These are phyloP conservation scores for Pancytospora philotis DNA, from an alignment of 371 early-diverging fungal species.

Conservation along the genomic window DNA sequence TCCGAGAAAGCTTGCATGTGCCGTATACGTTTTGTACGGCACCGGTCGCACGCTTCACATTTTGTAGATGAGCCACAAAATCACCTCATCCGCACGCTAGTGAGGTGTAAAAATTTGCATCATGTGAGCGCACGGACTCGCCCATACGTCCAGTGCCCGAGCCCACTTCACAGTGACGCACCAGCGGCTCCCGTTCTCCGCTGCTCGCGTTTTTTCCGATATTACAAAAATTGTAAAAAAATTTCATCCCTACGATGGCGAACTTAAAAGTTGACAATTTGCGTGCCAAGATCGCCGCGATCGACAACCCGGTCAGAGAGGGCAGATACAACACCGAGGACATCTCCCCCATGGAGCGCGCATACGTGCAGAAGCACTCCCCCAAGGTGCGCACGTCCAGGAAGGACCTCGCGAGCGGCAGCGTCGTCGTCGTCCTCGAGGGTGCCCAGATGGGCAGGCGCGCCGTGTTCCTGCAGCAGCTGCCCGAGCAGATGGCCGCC, in stretches of 20 bases:
- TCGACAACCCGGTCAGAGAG: constrained; percentile 17
- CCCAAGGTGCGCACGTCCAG: constrained; percentile 32
- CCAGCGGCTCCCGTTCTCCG: too few species aligned
- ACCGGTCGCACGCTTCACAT: too few species aligned
- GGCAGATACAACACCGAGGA: constrained; percentile 2
- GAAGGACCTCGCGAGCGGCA: constrained; percentile 45
- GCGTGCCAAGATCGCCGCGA: constrained; percentile 20
- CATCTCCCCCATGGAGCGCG: constrained; percentile 2
- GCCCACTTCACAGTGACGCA: too few species aligned
- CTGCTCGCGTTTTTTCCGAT: constrained; percentile 9
- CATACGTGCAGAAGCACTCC: constrained; percentile 22
- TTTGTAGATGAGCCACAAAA: too few species aligned
- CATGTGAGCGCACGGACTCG: too few species aligned
- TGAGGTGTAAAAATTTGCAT: too few species aligned
- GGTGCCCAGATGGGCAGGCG: constrained; percentile 45
- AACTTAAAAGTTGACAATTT: constrained; percentile 40
- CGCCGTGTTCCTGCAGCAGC: constrained; percentile 45
- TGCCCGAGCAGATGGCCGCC: constrained; percentile 43
- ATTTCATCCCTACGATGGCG: constrained; percentile 40
- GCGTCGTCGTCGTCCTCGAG: constrained; percentile 55
- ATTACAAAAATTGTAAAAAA: constrained; percentile 34
- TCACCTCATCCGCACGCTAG: too few species aligned
- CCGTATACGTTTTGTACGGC: too few species aligned
- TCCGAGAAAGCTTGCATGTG: too few species aligned
- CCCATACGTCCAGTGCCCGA: too few species aligned